Evolutionary conservation across 1,139 yeast species (phyloP), one percentile per base, ranked within the genome.

Genomic region (Dujonia santamariae): DNA sequence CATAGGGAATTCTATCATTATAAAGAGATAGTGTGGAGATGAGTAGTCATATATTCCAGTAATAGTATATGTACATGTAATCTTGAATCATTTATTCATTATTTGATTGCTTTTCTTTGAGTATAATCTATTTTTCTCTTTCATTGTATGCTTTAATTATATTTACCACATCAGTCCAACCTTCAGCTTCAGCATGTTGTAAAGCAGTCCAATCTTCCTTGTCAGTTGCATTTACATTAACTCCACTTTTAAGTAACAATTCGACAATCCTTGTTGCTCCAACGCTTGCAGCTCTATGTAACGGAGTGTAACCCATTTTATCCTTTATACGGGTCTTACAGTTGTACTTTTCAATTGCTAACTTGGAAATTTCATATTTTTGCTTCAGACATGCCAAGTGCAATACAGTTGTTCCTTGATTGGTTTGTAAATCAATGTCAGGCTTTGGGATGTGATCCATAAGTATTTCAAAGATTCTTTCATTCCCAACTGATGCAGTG

Each of bases 181-280:
- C 97, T 54, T 90, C 98, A 0, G 96, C 92, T 36, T 85, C 61
- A 0, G 97, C 96, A 56, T 87, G 95, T 55, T 87, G 95, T 45
- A 90, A 56, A 0, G 96, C 80, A 0, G 95, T 85, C 90, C 94
- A 86, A 0, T 95, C 95, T 34, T 73, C 70, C 14, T 49, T 47
- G 52, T 90, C 97, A 28, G 75, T 72, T 4, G 79, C 68, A 50
- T 87, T 85, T 19, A 88, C 53, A 14, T 86, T 84, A 3, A 82
- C 77, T 9, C 76, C 74, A 7, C 67, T 61, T n/a, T 72, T 65
- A 3, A 76, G 72, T 29, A 83, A 53, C 22, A 70, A 52, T 35
- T 67, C 61, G 18, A 78, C 71, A 14, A 84, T 55, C 2, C 75
- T 75, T 20, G 64, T 53, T 1, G 83, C 74, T 5, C 97, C 97